Evolutionary conservation across 179 eudicot genomes (phyloP).

Genomic region (Heliamphora pulchella): DNA sequence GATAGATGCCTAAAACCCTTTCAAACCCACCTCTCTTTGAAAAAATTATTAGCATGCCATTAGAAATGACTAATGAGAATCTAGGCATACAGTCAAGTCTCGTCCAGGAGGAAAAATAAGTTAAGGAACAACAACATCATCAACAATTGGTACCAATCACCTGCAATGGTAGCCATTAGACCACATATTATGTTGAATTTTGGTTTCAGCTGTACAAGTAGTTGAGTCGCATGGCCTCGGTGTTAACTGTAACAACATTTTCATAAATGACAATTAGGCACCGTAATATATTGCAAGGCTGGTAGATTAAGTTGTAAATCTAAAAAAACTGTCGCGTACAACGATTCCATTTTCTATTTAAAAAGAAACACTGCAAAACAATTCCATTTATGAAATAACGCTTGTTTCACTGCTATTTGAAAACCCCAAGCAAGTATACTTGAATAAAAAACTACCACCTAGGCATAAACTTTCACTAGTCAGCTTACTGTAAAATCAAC

Average conservation of each 20-base stretch:
- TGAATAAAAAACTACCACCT: background rate
- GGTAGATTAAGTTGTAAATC: background rate
- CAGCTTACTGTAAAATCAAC: background rate
- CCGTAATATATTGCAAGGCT: background rate
- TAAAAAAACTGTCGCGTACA: background rate
- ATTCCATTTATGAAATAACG: background rate
- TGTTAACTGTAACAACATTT: slow-evolving; percentile 38
- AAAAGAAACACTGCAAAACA: background rate
- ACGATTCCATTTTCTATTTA: background rate
- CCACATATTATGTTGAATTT: slow-evolving; percentile 41
- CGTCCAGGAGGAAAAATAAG: background rate
- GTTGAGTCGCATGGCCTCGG: slow-evolving; percentile 61
- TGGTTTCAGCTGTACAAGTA: slow-evolving; percentile 67
- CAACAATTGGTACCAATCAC: slow-evolving; percentile 28
- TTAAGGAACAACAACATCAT: background rate
- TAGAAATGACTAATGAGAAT: background rate
- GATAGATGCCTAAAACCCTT: background rate
- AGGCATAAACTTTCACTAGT: background rate
- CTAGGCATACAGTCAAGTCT: background rate
- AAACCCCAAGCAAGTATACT: background rate
- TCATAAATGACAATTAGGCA: slow-evolving; percentile 9
- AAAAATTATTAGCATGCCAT: background rate
- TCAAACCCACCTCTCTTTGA: background rate
- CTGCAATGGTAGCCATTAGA: slow-evolving; percentile 42
- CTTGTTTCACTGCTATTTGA: background rate